Percentiles rank a stretch among this genome's conserved stretches.
These are phyloP conservation scores for Stenogyne calaminthoides DNA, from an alignment of 305 asterid species.

Conservation along the genomic window DNA sequence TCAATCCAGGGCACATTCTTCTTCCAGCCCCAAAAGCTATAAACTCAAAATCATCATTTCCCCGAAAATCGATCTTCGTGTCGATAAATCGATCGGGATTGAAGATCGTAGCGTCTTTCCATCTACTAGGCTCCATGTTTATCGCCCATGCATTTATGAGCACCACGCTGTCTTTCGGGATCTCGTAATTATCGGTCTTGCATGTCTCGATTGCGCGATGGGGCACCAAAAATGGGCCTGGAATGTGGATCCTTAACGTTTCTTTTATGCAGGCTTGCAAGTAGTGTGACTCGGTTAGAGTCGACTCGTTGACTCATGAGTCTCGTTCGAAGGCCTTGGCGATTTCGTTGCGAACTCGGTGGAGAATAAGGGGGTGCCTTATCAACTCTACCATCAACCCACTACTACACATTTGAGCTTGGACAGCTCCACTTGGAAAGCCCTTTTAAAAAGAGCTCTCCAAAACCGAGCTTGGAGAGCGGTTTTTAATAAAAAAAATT, in stretches of 20 bases:
- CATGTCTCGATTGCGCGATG: constrained; percentile 26
- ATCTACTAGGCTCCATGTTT: neutral
- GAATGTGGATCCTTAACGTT: constrained; percentile 5
- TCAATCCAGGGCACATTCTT: constrained; percentile 47
- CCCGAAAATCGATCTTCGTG: constrained; percentile 23
- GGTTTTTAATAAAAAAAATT: too few relatives aligned
- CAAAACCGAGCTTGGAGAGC: too few relatives aligned
- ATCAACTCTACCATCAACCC: too few relatives aligned
- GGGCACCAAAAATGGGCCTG: constrained; percentile 24
- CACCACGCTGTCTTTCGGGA: constrained; percentile 25
- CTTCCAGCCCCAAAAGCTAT: constrained; percentile 40
- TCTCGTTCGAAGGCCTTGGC: too few relatives aligned
- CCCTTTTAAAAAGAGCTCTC: too few relatives aligned
- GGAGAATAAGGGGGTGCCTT: too few relatives aligned
- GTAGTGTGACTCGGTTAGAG: too few relatives aligned
- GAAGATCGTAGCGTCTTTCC: constrained; percentile 32
- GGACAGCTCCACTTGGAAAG: too few relatives aligned
- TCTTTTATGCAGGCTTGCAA: too few relatives aligned
- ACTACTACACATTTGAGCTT: too few relatives aligned
- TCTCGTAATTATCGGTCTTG: neutral
- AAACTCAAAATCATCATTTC: constrained; percentile 25
- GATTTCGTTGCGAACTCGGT: too few relatives aligned
- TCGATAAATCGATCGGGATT: constrained; percentile 35
- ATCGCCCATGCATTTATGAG: constrained; percentile 31
- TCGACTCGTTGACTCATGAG: neutral